Conservation (phyloP, 2,329 filamentous ascomycete species). For the Aureobasidium uvarum region DNA sequence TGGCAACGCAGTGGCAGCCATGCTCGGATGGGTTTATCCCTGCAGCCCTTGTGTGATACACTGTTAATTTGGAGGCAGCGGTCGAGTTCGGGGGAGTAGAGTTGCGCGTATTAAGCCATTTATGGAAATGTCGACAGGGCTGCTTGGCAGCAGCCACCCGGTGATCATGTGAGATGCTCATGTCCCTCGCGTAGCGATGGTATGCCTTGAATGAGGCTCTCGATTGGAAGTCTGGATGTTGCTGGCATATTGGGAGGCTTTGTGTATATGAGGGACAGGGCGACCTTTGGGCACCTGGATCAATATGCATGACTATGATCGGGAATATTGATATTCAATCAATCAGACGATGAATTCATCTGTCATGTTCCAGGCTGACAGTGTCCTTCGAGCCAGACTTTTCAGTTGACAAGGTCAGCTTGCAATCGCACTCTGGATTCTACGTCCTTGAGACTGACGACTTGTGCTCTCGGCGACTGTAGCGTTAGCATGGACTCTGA, state of each 20-base stretch:
- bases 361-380: neutral
- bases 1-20: constrained; percentile 2
- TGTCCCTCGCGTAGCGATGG: neutral
- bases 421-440: no score
- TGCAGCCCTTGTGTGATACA: constrained; percentile 15
- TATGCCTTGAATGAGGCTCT: neutral
- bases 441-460: no score
- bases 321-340: neutral
- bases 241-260: neutral
- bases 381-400: neutral
- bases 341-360: neutral
- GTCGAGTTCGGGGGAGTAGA: constrained; percentile 10
- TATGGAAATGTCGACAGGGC: constrained; percentile 9
- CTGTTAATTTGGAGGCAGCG: neutral
- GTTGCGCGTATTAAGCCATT: constrained; percentile 13
- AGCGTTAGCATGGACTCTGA: no score
- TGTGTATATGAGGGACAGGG: neutral
- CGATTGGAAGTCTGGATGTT: constrained; percentile 3
- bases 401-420: neutral
- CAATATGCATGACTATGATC: neutral
- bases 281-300: neutral
- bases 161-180: constrained; percentile 1
- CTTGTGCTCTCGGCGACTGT: neutral
- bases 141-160: neutral
- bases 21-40: constrained; percentile 4